Percentiles rank a stretch among this genome's conserved stretches.
Conservation (phyloP, 371 early-diverging fungal species). For the Mucor racemosus region DNA sequence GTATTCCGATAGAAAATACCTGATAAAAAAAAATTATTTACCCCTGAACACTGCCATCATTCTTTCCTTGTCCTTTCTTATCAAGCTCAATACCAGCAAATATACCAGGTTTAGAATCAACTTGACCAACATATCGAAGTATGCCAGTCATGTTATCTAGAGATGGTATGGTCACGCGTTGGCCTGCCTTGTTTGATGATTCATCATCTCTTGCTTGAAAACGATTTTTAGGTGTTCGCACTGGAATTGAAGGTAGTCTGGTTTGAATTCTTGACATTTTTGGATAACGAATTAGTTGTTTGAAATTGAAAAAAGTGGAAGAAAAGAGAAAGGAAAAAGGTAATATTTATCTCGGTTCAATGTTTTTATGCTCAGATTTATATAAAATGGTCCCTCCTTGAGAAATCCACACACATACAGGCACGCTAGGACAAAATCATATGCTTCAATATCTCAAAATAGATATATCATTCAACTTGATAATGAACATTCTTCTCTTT, state of each 20-base stretch:
- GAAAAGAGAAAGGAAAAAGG: neutral
- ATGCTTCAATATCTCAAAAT: neutral
- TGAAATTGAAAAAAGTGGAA: neutral
- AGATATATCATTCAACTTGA: neutral
- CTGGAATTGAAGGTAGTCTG: constrained; percentile 21
- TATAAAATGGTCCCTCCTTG: neutral
- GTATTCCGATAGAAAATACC: neutral
- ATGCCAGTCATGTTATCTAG: constrained; percentile 48
- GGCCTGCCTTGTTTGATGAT: constrained; percentile 18
- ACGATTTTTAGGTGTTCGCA: constrained; percentile 14
- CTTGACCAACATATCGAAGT: constrained; percentile 57
- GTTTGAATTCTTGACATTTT: constrained; percentile 9
- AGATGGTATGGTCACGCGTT: constrained; percentile 30
- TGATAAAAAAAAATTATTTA: constrained; percentile 25
- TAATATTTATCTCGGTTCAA: neutral
- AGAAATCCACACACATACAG: neutral
- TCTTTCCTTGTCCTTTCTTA: constrained; percentile 72
- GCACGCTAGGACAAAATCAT: neutral
- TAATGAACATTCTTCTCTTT: neutral
- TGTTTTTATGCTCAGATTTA: neutral
- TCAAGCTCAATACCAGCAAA: constrained; percentile 83
- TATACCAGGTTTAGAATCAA: constrained; percentile 48
- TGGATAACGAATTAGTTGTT: neutral
- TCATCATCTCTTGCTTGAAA: constrained; percentile 13
- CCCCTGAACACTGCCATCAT: constrained; percentile 78